A percentile compares a stretch with the other conserved stretches of the same genome.
phyloP scores from a whole-genome alignment of 2,329 filamentous ascomycete species.

The Beauveria bassiana region DNA sequence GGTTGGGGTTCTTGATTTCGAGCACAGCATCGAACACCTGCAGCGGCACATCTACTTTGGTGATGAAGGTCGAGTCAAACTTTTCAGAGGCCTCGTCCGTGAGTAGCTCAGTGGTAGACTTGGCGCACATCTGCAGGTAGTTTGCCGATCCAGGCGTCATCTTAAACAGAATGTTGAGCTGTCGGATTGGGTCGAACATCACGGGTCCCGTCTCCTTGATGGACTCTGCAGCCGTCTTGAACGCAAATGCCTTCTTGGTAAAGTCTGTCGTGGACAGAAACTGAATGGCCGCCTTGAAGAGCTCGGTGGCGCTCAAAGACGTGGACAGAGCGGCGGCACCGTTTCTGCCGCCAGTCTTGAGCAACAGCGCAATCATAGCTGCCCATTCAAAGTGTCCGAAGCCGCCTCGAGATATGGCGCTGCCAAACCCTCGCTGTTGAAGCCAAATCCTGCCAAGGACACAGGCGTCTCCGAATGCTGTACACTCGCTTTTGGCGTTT shows the following conservation, averaged over 20 bases:
- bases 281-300: conserved; percentile 92
- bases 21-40: conserved; percentile 47
- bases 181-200: conserved; percentile 67
- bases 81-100: conserved; percentile 68
- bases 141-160: conserved; percentile 81
- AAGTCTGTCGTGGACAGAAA: conserved; percentile 72
- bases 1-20: conserved; percentile 26
- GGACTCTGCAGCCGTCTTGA: conserved; percentile 29
- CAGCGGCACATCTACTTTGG: conserved; percentile 44
- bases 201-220: conserved; percentile 50
- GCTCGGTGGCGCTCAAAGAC: conserved; percentile 81
- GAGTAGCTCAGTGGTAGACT: conserved; percentile 64
- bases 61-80: conserved; percentile 79
- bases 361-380: conserved; percentile 66
- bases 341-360: conserved; percentile 68
- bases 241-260: conserved; percentile 53
- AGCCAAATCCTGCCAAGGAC: conserved; percentile 84
- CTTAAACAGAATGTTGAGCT: conserved; percentile 81
- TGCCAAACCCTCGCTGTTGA: conserved; percentile 72
- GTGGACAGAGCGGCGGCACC: conserved; percentile 65
- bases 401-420: conserved; percentile 64
- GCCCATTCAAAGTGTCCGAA: conserved; percentile 94
- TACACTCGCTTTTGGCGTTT: conserved; percentile 58
- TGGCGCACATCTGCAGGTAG: conserved; percentile 66
- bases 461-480: conserved; percentile 74